Percentiles rank a stretch among this genome's conserved stretches.
Evolutionary conservation across 140 eudicot species (phyloP).

Genomic region (Flaveria floridana): DNA sequence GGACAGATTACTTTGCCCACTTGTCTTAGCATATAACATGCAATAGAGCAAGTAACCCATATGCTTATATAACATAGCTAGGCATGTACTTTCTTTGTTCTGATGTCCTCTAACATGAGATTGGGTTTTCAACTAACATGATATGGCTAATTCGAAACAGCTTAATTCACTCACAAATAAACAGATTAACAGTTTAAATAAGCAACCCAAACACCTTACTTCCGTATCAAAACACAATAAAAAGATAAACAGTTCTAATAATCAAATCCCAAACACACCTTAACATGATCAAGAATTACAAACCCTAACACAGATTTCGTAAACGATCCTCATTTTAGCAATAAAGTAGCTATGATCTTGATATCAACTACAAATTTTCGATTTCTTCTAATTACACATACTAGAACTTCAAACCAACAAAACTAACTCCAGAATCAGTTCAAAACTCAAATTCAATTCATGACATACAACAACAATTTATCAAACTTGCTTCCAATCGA

Average conservation of each 20-base stretch:
- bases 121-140: too few species aligned
- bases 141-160: too few species aligned
- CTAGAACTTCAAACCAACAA: not conserved
- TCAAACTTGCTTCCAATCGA: not conserved
- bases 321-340: not conserved
- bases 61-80: not conserved
- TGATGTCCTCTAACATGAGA: too few species aligned
- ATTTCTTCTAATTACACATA: slow-evolving; percentile 7
- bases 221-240: too few species aligned
- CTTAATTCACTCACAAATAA: too few species aligned
- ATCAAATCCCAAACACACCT: too few species aligned
- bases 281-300: too few species aligned
- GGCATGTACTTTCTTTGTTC: too few species aligned
- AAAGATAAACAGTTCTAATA: too few species aligned
- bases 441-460: not conserved
- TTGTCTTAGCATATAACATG: not conserved
- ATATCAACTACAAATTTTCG: slow-evolving; percentile 5
- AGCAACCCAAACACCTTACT: too few species aligned
- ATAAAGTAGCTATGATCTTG: not conserved
- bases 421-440: not conserved
- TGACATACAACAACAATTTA: not conserved
- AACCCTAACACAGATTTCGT: too few species aligned
- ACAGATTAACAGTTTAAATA: too few species aligned
- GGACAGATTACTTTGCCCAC: not conserved
- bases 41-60: not conserved